Evolutionary conservation across 805 yeast species (phyloP), one percentile per base, ranked within the genome.

Genomic region (Lipomyces yamadae): DNA sequence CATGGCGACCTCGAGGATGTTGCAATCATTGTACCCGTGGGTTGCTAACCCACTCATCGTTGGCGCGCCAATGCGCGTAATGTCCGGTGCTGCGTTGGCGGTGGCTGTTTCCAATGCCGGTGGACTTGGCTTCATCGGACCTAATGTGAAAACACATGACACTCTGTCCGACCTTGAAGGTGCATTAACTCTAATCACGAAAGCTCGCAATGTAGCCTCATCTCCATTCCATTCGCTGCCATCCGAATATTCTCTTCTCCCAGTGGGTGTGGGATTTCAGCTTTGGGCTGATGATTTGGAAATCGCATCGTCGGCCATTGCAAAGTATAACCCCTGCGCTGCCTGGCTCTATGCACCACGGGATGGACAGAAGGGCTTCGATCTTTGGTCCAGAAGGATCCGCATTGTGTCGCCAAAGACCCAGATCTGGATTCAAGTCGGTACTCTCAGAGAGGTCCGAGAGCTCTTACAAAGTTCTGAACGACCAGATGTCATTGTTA

Each of bases 81-180:
- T 52, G 32, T 24, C 53, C 24, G 64, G 64, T 11, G 42, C 53
- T 24, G 64, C 37, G 8, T 39, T 61, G 39, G 56, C 33, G 13
- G 63, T 59, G 29, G 64, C 64, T 35, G 45, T 61, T 35, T 35
- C 56, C 34, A 65, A 65, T 8, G 63, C 64, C 7, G 64, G 64
- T 59, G 64, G 64, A 13, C 11, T 52, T 24, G 55, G 55, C 55
- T 52, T 52, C 33, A 52, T 52, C 55, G 55, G 55, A 52, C 55
- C 55, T 10, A 11, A n/a, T 2, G 42, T 37, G 13, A 37, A 37
- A 37, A 37, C 42, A 2, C 42, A 37, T 0, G 42, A 37, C 13
- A 13, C 13, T 37, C n/a, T 29, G 8, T 2, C 30, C 10, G 33
- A 52, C 55, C 30, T 24, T 30, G 30, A 52, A 37, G 42, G 4